Conservation (phyloP, 2,329 filamentous ascomycete species). For the Nakataea oryzae region DNA sequence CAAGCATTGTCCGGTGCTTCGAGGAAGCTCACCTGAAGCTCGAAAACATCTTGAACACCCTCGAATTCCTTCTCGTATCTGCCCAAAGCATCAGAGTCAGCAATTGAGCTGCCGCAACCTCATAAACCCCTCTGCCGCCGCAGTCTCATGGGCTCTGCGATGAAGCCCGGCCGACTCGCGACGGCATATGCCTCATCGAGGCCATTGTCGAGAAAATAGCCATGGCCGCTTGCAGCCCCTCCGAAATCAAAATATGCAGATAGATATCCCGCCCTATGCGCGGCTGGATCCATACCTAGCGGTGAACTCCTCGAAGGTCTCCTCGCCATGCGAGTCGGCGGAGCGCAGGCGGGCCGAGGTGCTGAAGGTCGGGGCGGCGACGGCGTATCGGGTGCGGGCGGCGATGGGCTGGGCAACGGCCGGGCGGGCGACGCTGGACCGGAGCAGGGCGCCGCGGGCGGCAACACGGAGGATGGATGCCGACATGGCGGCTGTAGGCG, state of each 20-base stretch:
- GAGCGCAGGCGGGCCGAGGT: conserved; percentile 44
- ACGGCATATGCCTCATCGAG: not conserved
- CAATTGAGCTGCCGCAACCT: conserved; percentile 14
- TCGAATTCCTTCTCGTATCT: conserved; percentile 99
- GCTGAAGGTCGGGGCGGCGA: conserved; percentile 48
- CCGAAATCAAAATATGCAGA: not conserved
- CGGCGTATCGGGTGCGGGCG: conserved; percentile 35
- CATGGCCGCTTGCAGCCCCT: too few relatives aligned
- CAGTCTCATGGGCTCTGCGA: not conserved
- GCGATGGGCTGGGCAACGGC: conserved; percentile 38
- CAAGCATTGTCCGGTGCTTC: conserved; percentile 3
- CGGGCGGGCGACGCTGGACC: conserved; percentile 49
- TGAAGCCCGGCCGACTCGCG: not conserved
- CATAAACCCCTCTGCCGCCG: not conserved
- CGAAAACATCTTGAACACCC: conserved; percentile 93
- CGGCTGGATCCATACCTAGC: conserved; percentile 60
- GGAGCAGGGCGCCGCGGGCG: conserved; percentile 58
- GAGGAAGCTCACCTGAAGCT: conserved; percentile 74
- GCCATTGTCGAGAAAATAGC: not conserved
- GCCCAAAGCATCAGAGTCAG: conserved; percentile 24
- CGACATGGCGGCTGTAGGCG: conserved; percentile 27
- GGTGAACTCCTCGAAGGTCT: conserved; percentile 98
- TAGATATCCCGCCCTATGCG: not conserved
- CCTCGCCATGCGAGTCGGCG: conserved; percentile 61
- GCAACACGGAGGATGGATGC: conserved; percentile 60